Base-by-base conservation (phyloP, 352 stramenopile species). In the Phytopythium mirpurense region DNA sequence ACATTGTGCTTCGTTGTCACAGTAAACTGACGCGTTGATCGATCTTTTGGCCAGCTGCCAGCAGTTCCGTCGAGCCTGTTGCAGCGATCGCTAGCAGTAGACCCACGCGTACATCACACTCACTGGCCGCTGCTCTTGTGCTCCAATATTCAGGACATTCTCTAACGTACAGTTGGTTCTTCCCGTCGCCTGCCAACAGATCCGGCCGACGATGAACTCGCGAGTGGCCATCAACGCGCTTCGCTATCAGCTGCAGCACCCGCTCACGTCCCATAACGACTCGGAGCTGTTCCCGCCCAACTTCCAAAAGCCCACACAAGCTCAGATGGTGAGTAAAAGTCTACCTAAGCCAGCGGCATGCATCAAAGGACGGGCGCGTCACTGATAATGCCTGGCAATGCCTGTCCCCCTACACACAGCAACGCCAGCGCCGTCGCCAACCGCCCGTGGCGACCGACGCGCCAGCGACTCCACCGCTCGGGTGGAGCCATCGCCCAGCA, bases 211-310 rank as follows among this genome's bases (percentile, higher is more conserved):
- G 10, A 69, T 86, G 51, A 83, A 88, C 37, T 71, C 75, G 11
- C 61, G 63, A 23, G 78, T 74, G 27, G 79, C 77, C 8, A 68
- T 86, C 51, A 90, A 90, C 23, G 79, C 79, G 38, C 68, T 90
- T 34, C 78, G 77, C 1, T 89, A 90, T 40, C 78, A 93, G 37
- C 60, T 93, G 11, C 63, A 83, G n/a, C 78, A 93, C 45, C 82
- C 82, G 1, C 60, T 93, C 16, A 93, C 79, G 29, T 86, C 82
- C 1, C 82, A 90, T 42, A 79, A 90, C 57, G 79, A 93, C 54
- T 78, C 68, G 26, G 73, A 86, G 9, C 45, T 90, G 19, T 68
- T 67, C 51, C 67, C 67, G 29, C 42, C 64, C 2, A 72, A 66
- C 49, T 84, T 70, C 21, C 72, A 86, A 51, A 63, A 67, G 21